Evolutionary conservation across 352 stramenopile genomes (phyloP).

Genomic region (Globisporangium solare): DNA sequence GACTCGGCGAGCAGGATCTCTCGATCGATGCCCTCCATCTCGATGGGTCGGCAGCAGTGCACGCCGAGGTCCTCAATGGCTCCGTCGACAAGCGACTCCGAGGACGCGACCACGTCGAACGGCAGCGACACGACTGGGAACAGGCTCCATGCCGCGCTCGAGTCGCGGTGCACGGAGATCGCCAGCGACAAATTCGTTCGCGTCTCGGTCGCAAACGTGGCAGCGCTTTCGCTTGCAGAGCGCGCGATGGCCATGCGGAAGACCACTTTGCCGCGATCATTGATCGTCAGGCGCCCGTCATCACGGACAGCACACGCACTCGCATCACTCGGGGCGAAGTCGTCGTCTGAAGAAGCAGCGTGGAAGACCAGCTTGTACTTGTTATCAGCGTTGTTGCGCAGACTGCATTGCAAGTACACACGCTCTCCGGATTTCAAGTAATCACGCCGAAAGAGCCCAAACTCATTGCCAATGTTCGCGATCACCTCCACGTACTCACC

Average conservation of each 20-base stretch:
- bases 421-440: slow-evolving; percentile 33
- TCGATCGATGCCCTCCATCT: slow-evolving; percentile 35
- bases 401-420: slow-evolving; percentile 44
- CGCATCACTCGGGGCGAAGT: neutral
- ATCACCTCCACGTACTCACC: slow-evolving; percentile 50
- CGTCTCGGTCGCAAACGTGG: no score
- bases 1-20: slow-evolving; percentile 75
- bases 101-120: slow-evolving; percentile 26
- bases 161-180: slow-evolving; percentile 29
- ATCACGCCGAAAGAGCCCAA: slow-evolving; percentile 68
- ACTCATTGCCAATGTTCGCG: slow-evolving; percentile 82
- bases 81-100: slow-evolving; percentile 15
- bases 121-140: slow-evolving; percentile 67
- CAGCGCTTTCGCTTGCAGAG: neutral
- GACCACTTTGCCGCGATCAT: slow-evolving; percentile 53
- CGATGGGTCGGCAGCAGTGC: slow-evolving; percentile 66
- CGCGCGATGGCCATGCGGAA: slow-evolving; percentile 38
- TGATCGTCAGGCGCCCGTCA: slow-evolving; percentile 37
- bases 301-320: slow-evolving; percentile 8
- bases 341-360: neutral
- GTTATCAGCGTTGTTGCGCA: slow-evolving; percentile 30
- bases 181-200: slow-evolving; percentile 31
- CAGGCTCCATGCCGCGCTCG: slow-evolving; percentile 38
- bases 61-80: slow-evolving; percentile 37
- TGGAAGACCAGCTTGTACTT: slow-evolving; percentile 28